Percentiles rank a stretch among this genome's conserved stretches.
Evolutionary conservation across 1,284 basidiomycete genomes (phyloP).

Genomic region (Rhodotorula sp.): DNA sequence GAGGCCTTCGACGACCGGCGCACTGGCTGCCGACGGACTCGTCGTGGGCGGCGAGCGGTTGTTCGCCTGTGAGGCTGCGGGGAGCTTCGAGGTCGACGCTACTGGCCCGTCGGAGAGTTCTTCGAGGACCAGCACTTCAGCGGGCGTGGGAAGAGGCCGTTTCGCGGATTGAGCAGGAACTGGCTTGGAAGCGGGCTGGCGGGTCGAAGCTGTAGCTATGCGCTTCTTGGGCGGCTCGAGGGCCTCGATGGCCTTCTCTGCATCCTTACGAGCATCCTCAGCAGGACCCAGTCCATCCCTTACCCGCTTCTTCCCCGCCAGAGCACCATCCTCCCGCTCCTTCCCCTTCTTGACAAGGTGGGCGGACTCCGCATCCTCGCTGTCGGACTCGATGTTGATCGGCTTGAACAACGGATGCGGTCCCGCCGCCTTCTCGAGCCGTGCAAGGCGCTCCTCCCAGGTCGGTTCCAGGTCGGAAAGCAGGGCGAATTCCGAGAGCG

Average conservation of each 20-base stretch:
- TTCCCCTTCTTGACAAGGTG: background rate
- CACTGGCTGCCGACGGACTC: too few species aligned
- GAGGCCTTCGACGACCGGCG: background rate
- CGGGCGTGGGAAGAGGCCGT: too few species aligned
- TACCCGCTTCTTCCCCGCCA: too few species aligned
- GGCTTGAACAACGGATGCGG: constrained; percentile 3
- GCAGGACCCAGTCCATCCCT: too few species aligned
- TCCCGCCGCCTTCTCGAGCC: background rate
- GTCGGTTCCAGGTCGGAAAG: background rate
- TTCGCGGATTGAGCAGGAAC: too few species aligned
- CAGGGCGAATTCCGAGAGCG: too few species aligned
- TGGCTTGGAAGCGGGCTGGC: too few species aligned
- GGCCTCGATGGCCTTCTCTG: background rate
- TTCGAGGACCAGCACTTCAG: too few species aligned
- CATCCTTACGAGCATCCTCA: background rate
- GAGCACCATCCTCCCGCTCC: background rate
- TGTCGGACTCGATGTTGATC: background rate
- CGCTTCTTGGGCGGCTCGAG: background rate
- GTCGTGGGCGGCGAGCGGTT: too few species aligned
- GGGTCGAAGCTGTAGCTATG: background rate
- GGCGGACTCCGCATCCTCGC: background rate
- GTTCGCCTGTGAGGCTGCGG: too few species aligned
- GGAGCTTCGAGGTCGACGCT: too few species aligned
- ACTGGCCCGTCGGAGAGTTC: too few species aligned
- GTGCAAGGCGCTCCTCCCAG: background rate